Evolutionary conservation across 768 basidiomycete genomes (phyloP).

Genomic region (Suillus variegatus): DNA sequence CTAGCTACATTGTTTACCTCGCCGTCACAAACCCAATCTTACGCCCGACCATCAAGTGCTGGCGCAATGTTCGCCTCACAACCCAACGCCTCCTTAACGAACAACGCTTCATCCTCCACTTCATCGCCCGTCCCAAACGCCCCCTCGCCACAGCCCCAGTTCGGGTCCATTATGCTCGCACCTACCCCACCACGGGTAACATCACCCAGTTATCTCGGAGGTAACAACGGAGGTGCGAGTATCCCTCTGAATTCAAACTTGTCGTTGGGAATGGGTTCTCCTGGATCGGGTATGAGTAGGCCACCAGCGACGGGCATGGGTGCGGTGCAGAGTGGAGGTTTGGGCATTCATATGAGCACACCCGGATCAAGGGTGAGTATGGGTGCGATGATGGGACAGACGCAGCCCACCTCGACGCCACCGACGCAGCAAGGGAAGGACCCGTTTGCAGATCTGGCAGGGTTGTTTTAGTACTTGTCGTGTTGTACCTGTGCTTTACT

Average conservation of each 20-base stretch:
- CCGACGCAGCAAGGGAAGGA: constrained; percentile 55
- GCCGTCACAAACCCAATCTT: constrained; percentile 7
- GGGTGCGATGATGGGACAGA: constrained; percentile 17
- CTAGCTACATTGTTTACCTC: constrained; percentile 60
- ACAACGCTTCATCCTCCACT: constrained; percentile 28
- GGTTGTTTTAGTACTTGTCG: constrained; percentile 56
- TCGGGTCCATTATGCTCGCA: constrained; percentile 45
- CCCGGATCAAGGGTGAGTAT: constrained; percentile 8
- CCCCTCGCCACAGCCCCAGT: constrained; percentile 24
- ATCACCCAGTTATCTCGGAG: constrained; percentile 23
- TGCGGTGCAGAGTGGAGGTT: background rate
- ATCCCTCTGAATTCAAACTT: constrained; percentile 10
- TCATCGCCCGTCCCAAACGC: constrained; percentile 18
- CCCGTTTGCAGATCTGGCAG: constrained; percentile 82
- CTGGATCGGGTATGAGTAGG: constrained; percentile 8
- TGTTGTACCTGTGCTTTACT: constrained; percentile 1
- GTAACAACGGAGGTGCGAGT: constrained; percentile 15
- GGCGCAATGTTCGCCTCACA: constrained; percentile 7
- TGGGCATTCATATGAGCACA: background rate
- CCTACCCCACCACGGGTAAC: constrained; percentile 32
- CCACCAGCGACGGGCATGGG: constrained; percentile 8
- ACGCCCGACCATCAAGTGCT: constrained; percentile 3
- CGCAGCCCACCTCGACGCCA: constrained; percentile 26
- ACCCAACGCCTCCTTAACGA: constrained; percentile 26
- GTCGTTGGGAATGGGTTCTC: constrained; percentile 16